Conservation (phyloP, 352 stramenopile genomes). For the Phytophthora uliginosa region DNA sequence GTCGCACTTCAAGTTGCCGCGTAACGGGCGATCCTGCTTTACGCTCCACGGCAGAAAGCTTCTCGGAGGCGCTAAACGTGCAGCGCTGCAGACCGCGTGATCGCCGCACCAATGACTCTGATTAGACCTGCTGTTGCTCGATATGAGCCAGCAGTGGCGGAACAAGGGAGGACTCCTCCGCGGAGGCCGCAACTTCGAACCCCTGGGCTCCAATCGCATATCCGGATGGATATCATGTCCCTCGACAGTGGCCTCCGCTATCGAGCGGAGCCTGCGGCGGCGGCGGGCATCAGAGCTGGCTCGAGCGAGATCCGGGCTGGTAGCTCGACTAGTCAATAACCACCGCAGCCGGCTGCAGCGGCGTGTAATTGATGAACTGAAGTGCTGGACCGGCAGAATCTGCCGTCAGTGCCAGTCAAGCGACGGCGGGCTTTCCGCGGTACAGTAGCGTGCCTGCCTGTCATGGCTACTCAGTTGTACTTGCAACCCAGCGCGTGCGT, state of each 20-base stretch:
- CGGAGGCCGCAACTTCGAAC: neutral
- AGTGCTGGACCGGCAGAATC: neutral
- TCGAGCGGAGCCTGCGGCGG: too few relatives aligned
- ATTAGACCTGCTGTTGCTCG: too few relatives aligned
- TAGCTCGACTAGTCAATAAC: neutral
- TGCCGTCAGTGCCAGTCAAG: neutral
- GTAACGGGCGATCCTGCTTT: conserved; percentile 16
- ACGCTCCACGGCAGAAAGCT: conserved; percentile 16
- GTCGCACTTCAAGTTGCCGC: conserved; percentile 27
- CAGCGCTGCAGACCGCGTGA: too few relatives aligned
- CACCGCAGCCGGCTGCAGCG: neutral
- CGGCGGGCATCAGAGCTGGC: neutral
- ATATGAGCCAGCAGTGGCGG: neutral
- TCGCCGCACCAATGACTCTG: too few relatives aligned
- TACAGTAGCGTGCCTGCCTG: neutral
- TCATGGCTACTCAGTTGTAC: neutral
- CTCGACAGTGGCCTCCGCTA: too few relatives aligned
- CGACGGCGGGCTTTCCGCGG: neutral
- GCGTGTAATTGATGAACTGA: too few relatives aligned
- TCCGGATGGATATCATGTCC: neutral
- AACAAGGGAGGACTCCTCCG: too few relatives aligned
- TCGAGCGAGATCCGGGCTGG: neutral
- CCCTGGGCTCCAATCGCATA: neutral
- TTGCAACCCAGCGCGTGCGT: neutral
- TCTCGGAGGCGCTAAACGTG: too few relatives aligned